Conservation (phyloP, 257 asterid genomes). For the Solanum etuberosum region DNA sequence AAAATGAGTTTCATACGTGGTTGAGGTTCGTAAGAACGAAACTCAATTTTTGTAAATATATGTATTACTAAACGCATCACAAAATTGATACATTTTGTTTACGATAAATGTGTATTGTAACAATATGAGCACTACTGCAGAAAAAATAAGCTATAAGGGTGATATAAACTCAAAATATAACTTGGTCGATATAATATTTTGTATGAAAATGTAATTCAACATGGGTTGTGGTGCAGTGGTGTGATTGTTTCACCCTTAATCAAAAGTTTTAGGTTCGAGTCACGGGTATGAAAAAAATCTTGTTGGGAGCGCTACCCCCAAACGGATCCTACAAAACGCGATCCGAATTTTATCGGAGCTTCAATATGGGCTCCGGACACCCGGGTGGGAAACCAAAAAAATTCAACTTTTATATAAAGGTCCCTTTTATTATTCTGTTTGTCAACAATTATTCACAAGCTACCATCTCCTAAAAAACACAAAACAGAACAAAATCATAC, state of each 20-base stretch:
- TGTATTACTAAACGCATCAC: not conserved
- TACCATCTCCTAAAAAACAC: not conserved
- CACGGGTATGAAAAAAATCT: too few relatives aligned
- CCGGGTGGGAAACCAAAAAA: too few relatives aligned
- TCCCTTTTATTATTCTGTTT: not conserved
- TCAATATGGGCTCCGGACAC: too few relatives aligned
- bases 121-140: not conserved
- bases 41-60: not conserved
- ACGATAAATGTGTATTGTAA: not conserved
- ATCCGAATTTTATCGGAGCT: too few relatives aligned
- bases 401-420: not conserved
- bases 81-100: not conserved
- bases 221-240: too few relatives aligned
- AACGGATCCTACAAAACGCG: too few relatives aligned
- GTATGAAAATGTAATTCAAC: too few relatives aligned
- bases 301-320: too few relatives aligned
- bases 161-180: not conserved
- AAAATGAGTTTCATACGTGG: not conserved
- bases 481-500: not conserved
- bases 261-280: too few relatives aligned
- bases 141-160: not conserved
- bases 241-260: too few relatives aligned
- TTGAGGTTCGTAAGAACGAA: not conserved
- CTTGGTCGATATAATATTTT: not conserved
- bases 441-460: not conserved